Evolutionary conservation across 78 protist genomes (phyloP).

Genomic region (Dictyostelium capitatum): DNA sequence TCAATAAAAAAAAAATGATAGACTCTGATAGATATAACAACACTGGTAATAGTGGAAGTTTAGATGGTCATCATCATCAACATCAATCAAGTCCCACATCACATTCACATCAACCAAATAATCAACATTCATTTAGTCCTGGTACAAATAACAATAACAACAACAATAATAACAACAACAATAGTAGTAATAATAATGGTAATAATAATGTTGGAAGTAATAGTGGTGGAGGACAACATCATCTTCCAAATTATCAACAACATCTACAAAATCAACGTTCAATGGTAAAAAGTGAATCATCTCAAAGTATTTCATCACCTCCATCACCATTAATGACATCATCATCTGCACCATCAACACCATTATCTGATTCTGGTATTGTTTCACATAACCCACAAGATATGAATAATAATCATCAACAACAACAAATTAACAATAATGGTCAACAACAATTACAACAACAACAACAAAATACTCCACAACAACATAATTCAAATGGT

Average conservation of each 20-base stretch:
- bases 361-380: conserved; percentile 12
- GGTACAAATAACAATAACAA: not conserved
- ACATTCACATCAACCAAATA: conserved; percentile 22
- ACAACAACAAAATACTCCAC: not conserved
- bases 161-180: not conserved
- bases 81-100: conserved; percentile 3
- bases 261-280: conserved; percentile 24
- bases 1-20: not conserved
- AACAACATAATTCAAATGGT: not conserved
- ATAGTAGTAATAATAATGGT: not conserved
- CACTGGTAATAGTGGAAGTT: not conserved
- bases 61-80: not conserved
- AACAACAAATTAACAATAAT: not conserved
- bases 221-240: not conserved
- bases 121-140: not conserved
- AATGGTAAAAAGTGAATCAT: conserved; percentile 23
- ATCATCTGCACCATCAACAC: conserved; percentile 34
- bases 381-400: not conserved
- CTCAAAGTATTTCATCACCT: conserved; percentile 10
- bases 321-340: conserved; percentile 10
- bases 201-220: no score
- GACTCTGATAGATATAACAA: not conserved
- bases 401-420: not conserved
- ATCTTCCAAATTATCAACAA: not conserved
- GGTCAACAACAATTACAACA: not conserved